Base-by-base conservation (phyloP, 2,329 filamentous ascomycete genomes). In the Onygenales sp. region DNA sequence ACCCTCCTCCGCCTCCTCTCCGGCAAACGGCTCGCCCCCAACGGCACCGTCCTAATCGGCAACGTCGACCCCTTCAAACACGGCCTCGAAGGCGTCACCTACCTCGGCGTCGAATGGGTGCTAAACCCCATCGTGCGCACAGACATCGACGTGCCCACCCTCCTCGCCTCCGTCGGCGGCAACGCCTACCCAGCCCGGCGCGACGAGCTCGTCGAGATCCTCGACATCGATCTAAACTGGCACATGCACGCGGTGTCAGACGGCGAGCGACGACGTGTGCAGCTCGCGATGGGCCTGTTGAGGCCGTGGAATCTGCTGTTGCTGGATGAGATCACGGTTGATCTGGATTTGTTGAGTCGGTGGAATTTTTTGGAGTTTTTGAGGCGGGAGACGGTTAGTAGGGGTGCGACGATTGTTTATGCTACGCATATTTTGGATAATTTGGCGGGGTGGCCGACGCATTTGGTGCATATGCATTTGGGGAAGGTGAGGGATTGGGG, bases 351-450 rank as follows among this genome's bases (percentile, higher is more conserved):
- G 54, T 79, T 96, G 56, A 87, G 83, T 52, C 81, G 93, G 13
- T 84, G 84, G 62, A 85, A 91, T 66, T 98, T 98, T 68, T 77
- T 98, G 34, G 77, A 73, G 43, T 98, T 92, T 76, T 72, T 98
- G 64, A 90, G 90, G 71, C 77, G 77, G 55, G 93, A 98, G 81
- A 96, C 92, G 0, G 86, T 92, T 72, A 75, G 67, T 6, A 78
- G 92, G 51, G 78, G 83, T 40, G 96, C 91, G 67, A 96, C 93
- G 4, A 88, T 98, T 62, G 90, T 98, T 33, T 98, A 98, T 68
- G 93, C 93, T 6, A 98, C 93, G 11, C 93, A 98, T 70, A 96
- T 98, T 58, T 74, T 98, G 61, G 93, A 98, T 67, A 96, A 97
- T 68, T 75, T 98, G 49, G 90, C 90, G 0, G 84, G 85, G 17